A percentile compares a stretch with the other conserved stretches of the same genome.
phyloP scores from a whole-genome alignment of 1,139 yeast species.

The Chernovozyma aurita region DNA sequence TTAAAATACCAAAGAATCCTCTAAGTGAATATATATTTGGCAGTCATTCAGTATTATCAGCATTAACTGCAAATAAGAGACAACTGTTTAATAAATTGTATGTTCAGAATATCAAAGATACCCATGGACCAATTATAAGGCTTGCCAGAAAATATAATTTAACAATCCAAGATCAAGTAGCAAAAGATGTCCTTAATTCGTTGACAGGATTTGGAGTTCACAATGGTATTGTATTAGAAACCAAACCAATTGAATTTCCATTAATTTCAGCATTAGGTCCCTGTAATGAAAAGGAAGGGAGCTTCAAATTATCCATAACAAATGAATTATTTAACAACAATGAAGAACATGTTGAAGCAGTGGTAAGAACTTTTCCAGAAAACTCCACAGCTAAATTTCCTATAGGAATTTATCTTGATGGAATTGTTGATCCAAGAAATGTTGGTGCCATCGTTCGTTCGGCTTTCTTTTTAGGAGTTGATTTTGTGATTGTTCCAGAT shows the following conservation, averaged over 20 bases:
- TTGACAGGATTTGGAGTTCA: slow-evolving; percentile 72
- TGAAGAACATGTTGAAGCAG: slow-evolving; percentile 12
- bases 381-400: slow-evolving; percentile 38
- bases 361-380: slow-evolving; percentile 11
- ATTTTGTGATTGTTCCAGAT: slow-evolving; percentile 68
- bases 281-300: slow-evolving; percentile 22
- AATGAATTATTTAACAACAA: slow-evolving; percentile 18
- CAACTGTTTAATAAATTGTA: slow-evolving; percentile 48
- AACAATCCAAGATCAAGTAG: slow-evolving; percentile 35
- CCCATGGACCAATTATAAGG: slow-evolving; percentile 29
- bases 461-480: slow-evolving; percentile 82
- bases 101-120: slow-evolving; percentile 33
- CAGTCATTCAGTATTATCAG: slow-evolving; percentile 70
- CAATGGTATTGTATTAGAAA: slow-evolving; percentile 73
- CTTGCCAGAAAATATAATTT: slow-evolving; percentile 47
- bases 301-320: slow-evolving; percentile 17
- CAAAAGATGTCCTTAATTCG: slow-evolving; percentile 55
- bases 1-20: slow-evolving; percentile 29
- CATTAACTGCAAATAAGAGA: slow-evolving; percentile 55
- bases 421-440: slow-evolving; percentile 86
- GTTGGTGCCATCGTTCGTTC: slow-evolving; percentile 82
- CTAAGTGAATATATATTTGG: slow-evolving; percentile 72
- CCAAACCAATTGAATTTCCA: slow-evolving; percentile 51
- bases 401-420: slow-evolving; percentile 73
- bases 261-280: slow-evolving; percentile 32